phyloP scores from a whole-genome alignment of 2,329 filamentous ascomycete genomes.

The Aspergillus puulaauensis region DNA sequence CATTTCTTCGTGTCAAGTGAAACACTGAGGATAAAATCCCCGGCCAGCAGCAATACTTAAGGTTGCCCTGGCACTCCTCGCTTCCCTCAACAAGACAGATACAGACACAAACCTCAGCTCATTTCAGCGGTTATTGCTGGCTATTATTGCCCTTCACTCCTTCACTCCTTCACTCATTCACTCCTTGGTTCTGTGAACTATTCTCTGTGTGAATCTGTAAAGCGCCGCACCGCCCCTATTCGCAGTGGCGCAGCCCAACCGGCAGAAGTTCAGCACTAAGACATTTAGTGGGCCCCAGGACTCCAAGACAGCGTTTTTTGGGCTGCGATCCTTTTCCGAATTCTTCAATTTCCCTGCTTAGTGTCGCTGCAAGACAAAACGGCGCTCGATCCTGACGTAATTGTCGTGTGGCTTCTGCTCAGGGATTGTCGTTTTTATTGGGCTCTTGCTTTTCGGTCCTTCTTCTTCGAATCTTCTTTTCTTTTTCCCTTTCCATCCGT shows the following conservation, averaged over 20 bases:
- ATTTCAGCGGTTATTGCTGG: too few species aligned
- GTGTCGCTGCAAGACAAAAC: slow-evolving; percentile 20
- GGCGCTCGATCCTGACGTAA: slow-evolving; percentile 23
- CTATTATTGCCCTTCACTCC: too few species aligned
- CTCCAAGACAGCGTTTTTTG: slow-evolving; percentile 12
- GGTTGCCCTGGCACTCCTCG: too few species aligned
- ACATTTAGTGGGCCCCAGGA: not conserved
- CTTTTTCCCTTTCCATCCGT: slow-evolving; percentile 21
- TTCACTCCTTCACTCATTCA: too few species aligned
- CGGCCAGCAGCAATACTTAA: not conserved
- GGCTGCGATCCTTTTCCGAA: slow-evolving; percentile 15
- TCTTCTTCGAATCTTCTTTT: slow-evolving; percentile 16
- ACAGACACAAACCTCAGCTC: not conserved
- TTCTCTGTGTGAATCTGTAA: too few species aligned
- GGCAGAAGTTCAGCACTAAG: not conserved
- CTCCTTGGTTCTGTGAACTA: too few species aligned
- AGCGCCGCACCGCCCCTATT: not conserved
- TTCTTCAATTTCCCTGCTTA: slow-evolving; percentile 8
- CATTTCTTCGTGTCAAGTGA: slow-evolving; percentile 11
- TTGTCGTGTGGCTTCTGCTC: slow-evolving; percentile 15
- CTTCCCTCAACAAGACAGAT: not conserved
- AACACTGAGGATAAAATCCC: slow-evolving; percentile 14
- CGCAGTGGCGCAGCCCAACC: not conserved
- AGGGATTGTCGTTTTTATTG: slow-evolving; percentile 13
- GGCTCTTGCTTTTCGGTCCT: slow-evolving; percentile 1